Evolutionary conservation across 1,284 basidiomycete genomes (phyloP).

Genomic region (Sphagnurus paluster): DNA sequence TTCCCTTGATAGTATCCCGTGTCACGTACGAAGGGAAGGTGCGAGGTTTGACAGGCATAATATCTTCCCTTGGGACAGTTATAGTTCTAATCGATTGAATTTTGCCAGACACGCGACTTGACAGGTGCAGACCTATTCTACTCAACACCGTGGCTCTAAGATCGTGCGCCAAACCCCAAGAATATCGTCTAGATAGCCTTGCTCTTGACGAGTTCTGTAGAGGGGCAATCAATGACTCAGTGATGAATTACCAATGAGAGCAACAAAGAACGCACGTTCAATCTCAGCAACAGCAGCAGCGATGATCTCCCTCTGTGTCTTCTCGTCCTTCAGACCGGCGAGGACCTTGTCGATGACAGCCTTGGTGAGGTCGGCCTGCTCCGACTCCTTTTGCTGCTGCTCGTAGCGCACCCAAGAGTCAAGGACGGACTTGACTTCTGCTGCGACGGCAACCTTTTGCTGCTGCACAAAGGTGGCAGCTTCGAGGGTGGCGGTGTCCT

Average conservation of each 20-base stretch:
- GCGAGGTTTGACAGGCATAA: too few relatives aligned
- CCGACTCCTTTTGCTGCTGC: conserved; percentile 94
- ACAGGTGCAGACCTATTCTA: too few relatives aligned
- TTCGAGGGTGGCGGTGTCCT: conserved; percentile 94
- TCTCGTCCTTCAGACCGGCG: conserved; percentile 84
- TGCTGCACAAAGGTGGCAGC: conserved; percentile 88
- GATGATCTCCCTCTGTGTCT: conserved; percentile 92
- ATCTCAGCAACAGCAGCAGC: conserved; percentile 85
- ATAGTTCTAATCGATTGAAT: too few relatives aligned
- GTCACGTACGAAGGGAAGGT: too few relatives aligned
- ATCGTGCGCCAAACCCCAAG: too few relatives aligned
- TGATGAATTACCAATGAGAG: conserved; percentile 1
- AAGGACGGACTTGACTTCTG: conserved; percentile 92
- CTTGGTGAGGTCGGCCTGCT: conserved; percentile 91
- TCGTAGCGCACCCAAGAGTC: conserved; percentile 99
- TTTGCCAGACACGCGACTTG: too few relatives aligned
- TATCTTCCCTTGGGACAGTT: too few relatives aligned
- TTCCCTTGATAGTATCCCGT: too few relatives aligned
- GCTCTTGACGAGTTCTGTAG: conserved; percentile 47
- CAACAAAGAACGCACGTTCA: conserved; percentile 71
- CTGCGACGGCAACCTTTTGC: conserved; percentile 85
- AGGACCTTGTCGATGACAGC: conserved; percentile 86
- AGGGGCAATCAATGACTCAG: not conserved
- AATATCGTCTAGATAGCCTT: conserved; percentile 42
- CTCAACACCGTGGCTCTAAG: not conserved